phyloP scores from a whole-genome alignment of 1,284 basidiomycete genomes.

The Termitomyces sp. region DNA sequence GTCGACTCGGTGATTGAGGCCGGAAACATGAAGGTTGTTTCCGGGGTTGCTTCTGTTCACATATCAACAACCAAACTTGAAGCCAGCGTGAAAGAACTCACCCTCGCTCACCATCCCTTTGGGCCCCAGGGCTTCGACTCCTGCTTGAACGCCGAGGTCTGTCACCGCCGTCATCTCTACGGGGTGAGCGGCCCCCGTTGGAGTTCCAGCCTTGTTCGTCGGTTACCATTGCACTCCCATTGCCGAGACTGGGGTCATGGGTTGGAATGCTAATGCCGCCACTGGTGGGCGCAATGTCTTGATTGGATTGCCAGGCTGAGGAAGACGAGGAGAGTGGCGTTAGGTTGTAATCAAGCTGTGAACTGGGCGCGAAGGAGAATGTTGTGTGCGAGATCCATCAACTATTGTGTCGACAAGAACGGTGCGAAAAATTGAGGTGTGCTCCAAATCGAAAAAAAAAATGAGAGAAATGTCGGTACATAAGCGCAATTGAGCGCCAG shows the following conservation, averaged over 20 bases:
- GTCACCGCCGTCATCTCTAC: conserved; percentile 40
- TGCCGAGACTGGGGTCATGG: conserved; percentile 45
- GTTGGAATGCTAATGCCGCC: conserved; percentile 66
- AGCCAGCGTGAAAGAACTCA: conserved; percentile 26
- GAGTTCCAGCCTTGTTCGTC: conserved; percentile 38
- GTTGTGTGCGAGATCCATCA: conserved; percentile 9
- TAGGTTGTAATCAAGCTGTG: conserved; percentile 30
- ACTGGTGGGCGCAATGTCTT: conserved; percentile 65
- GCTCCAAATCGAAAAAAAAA: conserved; percentile 15
- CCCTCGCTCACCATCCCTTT: conserved; percentile 49
- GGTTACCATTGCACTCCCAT: conserved; percentile 33
- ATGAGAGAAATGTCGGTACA: conserved; percentile 13
- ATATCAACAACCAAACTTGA: neutral
- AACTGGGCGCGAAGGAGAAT: conserved; percentile 14
- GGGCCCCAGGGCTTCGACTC: conserved; percentile 60
- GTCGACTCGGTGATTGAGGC: conserved; percentile 76
- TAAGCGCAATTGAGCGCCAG: conserved; percentile 9
- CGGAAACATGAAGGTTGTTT: conserved; percentile 95
- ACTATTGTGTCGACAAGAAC: conserved; percentile 12
- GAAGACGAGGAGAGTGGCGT: conserved; percentile 28
- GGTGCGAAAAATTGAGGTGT: conserved; percentile 15
- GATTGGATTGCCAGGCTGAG: conserved; percentile 68
- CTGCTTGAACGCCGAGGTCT: conserved; percentile 64
- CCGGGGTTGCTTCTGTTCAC: conserved; percentile 66
- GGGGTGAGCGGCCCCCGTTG: conserved; percentile 46